Percentiles rank a stretch among this genome's conserved stretches.
Evolutionary conservation across 441 rosid species (phyloP).

Genomic region (Raphanus hybrid): DNA sequence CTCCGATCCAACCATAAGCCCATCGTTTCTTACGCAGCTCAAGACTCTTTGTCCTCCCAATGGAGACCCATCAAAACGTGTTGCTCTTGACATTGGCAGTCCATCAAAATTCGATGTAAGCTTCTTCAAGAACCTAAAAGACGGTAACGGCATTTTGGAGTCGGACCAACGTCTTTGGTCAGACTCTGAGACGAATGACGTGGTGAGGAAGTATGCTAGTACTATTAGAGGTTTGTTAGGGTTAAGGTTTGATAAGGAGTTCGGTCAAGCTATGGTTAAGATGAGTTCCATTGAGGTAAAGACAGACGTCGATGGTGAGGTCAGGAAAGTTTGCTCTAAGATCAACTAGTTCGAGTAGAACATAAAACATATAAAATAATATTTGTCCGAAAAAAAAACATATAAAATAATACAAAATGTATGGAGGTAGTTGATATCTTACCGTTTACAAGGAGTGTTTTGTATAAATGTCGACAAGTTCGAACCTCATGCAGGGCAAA

Average conservation of each 20-base stretch:
- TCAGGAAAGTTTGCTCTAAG: constrained; percentile 67
- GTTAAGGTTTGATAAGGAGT: constrained; percentile 61
- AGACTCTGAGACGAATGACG: constrained; percentile 50
- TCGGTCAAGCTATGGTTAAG: constrained; percentile 69
- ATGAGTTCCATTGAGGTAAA: constrained; percentile 76
- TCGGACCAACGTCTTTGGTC: constrained; percentile 75
- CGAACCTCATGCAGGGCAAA: too few relatives aligned
- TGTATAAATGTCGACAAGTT: too few relatives aligned
- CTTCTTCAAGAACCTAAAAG: constrained; percentile 63
- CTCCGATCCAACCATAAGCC: constrained; percentile 71
- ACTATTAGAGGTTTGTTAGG: constrained; percentile 61
- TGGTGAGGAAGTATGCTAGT: constrained; percentile 62
- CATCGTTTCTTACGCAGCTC: constrained; percentile 55
- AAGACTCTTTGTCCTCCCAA: constrained; percentile 59
- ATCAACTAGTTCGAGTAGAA: constrained; percentile 43
- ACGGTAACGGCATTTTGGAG: constrained; percentile 68
- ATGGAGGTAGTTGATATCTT: too few relatives aligned
- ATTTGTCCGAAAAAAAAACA: too few relatives aligned
- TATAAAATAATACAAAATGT: background rate
- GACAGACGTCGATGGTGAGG: constrained; percentile 62
- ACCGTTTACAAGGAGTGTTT: too few relatives aligned
- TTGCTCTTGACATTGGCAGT: constrained; percentile 63
- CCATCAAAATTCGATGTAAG: constrained; percentile 58
- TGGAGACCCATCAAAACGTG: constrained; percentile 60
- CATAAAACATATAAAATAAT: background rate